Evolutionary conservation across 495 filamentous ascomycete genomes (phyloP), one percentile per base, ranked within the genome.

Genomic region (Jackrogersella minutella): DNA sequence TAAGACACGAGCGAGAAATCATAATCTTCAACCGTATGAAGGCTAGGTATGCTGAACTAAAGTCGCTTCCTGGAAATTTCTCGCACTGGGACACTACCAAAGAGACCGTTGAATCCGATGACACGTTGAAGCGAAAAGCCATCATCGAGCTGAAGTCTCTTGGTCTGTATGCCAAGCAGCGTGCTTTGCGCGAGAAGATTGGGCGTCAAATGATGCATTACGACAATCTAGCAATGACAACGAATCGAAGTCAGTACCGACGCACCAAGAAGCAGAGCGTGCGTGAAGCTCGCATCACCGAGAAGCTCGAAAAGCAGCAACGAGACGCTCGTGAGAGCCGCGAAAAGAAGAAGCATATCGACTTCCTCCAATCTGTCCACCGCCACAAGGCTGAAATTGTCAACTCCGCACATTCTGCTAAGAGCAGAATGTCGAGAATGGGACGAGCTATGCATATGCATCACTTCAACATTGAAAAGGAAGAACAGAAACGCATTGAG

Each of bases 271-370:
- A 96, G 77, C 93, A 97, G 71, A 93, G 90, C 21, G 81, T 97
- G 50, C 88, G 93, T n/a, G 95, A 99, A 76, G 96, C 95, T 31
- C 89, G 95, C 31, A 93, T 97, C 68, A 99, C 95, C 2, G 95
- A 99, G 83, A 97, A 96, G 73, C 85, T 99, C 1, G 95, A 99
- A 85, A 98, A 98, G 80, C 93, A 98, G 74, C 96, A 98, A 73
- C 90, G 95, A 49, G 93, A 97, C 76, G 93, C 93, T 57, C 90
- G 95, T 39, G 95, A 97, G 78, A 90, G 87, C 30, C 87, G 93
- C 39, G 96, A 99, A 79, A 94, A 94, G 85, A 91, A 95, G 85
- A 97, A 95, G 81, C 96, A 98, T 71, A 85, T 84, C 52, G 93
- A 97, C 65, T 95, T 94, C 76, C 81, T 99, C 37, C 81, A 84